These are phyloP conservation scores for Ophiocordyceps robertsii DNA, from an alignment of 2,329 filamentous ascomycete genomes.

Conservation along the genomic window DNA sequence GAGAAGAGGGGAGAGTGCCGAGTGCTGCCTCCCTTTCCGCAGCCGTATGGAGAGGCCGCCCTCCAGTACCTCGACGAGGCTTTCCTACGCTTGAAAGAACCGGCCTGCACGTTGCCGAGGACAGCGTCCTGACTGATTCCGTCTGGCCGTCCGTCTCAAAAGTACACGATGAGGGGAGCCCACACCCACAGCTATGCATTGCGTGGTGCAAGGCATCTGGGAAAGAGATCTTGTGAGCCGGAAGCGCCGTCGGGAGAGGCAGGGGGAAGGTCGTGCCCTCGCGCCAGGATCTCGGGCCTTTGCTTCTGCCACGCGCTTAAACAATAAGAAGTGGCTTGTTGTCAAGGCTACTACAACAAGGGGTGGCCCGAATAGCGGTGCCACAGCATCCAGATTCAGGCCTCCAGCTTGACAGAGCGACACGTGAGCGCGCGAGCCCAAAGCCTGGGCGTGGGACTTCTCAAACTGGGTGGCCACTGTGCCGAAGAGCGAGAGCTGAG, in stretches of 20 bases:
- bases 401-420: conserved; percentile 1
- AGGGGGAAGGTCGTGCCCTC: neutral
- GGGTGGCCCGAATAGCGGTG: neutral
- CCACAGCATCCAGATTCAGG: conserved; percentile 3
- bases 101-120: neutral
- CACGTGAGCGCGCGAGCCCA: conserved; percentile 2
- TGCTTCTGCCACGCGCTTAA: conserved; percentile 2
- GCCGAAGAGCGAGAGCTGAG: conserved; percentile 1
- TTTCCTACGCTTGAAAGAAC: neutral
- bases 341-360: neutral
- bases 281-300: conserved; percentile 2
- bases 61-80: neutral
- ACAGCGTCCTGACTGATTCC: neutral
- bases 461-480: neutral
- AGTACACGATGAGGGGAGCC: neutral
- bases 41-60: neutral
- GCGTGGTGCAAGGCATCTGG: neutral
- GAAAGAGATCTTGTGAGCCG: neutral
- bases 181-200: neutral
- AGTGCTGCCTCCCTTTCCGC: neutral
- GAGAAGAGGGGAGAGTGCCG: neutral
- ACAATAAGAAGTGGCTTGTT: conserved; percentile 2
- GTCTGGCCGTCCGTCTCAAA: neutral
- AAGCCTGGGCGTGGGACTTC: neutral
- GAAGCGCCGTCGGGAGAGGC: neutral